Evolutionary conservation across 164 flowering plant genomes (phyloP), one percentile per base, ranked within the genome.

Genomic region (Sedum album): DNA sequence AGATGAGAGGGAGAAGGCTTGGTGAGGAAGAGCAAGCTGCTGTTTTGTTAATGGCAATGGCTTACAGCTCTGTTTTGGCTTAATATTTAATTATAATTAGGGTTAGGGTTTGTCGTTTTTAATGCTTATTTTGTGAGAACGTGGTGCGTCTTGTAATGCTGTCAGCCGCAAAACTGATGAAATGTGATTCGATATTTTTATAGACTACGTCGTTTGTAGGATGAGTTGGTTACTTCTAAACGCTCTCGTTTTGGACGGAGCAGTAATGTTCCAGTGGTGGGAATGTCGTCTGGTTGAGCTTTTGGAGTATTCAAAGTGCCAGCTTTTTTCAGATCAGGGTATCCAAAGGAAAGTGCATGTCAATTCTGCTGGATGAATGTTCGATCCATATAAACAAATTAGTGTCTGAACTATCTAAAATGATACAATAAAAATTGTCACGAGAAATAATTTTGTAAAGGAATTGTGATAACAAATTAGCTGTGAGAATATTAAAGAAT

Each of bases 21-120:
- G 84, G 83, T 44, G 92, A 85, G 35, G 91, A 82, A 73, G 93
- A 86, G 68, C 81, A 86, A 75, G 93, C 93, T 10, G 93, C 93
- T 21, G 83, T 86, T 6, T 71, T 86, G 26, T 71, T 86, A 57
- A 83, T 88, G 88, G 87, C 87, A 68, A 71, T 88, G 18, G 84
- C 93, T 60, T 86, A 83, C 72, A 88, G 87, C 21, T 79, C 85
- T 66, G 84, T 83, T 68, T 81, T 71, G 72, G 84, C 84, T 62
- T 81, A 72, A 67, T 2, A 38, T 20, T 18, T 35, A 8, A 6
- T 8, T 28, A 26, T 31, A 63, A 63, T 31, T 31, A 63, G n/a
- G 7, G 18, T 17, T 44, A 44, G 20, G 2, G 13, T 20, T 11
- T 36, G 49, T 44, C 14, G 66, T 41, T 41, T 44, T 4, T 44